Percentiles rank a stretch among this genome's conserved stretches.
Conservation (phyloP, 805 yeast genomes). For the Cyberlindnera xylosilytica region DNA sequence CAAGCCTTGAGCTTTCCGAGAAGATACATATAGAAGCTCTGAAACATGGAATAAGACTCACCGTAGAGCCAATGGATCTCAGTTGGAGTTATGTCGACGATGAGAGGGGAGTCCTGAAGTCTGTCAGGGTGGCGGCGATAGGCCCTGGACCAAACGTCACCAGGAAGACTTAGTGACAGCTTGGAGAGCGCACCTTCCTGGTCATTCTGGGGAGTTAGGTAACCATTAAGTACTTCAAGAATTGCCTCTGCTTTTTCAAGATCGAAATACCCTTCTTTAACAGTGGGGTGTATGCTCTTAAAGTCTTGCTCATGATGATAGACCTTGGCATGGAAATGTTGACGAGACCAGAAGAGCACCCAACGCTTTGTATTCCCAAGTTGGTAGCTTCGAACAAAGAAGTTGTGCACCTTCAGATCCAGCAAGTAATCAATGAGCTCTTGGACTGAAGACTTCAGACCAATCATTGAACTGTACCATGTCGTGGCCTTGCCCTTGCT, state of each 20-base stretch:
- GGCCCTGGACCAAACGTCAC: constrained; percentile 27
- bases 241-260: constrained; percentile 1
- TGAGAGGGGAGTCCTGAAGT: constrained; percentile 3
- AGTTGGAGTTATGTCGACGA: constrained; percentile 11
- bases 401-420: constrained; percentile 10
- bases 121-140: constrained; percentile 19
- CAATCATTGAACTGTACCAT: constrained; percentile 43
- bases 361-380: constrained; percentile 25
- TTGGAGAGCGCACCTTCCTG: background rate
- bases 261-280: constrained; percentile 17
- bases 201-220: background rate
- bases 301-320: constrained; percentile 4
- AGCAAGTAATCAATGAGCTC: constrained; percentile 10
- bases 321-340: constrained; percentile 13
- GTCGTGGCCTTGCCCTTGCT: constrained; percentile 23
- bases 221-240: background rate
- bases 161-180: constrained; percentile 8
- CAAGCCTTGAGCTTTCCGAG: constrained; percentile 1
- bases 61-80: constrained; percentile 23
- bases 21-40: constrained; percentile 23
- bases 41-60: constrained; percentile 13
- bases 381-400: constrained; percentile 18
- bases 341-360: constrained; percentile 27
- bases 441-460: constrained; percentile 24
- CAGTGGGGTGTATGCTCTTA: constrained; percentile 10